Evolutionary conservation across 2,329 filamentous ascomycete genomes (phyloP).

Genomic region (Xylariaceae sp.): DNA sequence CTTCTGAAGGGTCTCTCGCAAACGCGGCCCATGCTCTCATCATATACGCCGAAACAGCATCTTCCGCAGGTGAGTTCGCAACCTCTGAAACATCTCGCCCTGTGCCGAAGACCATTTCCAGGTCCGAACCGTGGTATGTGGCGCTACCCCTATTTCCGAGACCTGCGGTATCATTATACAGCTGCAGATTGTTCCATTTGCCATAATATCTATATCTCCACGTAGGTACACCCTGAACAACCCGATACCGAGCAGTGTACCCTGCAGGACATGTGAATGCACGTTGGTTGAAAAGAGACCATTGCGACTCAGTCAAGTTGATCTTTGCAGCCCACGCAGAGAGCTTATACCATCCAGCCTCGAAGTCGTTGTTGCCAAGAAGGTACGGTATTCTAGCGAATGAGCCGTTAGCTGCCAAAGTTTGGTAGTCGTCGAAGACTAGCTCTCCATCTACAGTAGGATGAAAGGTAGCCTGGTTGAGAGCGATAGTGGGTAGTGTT

Average conservation of each 20-base stretch:
- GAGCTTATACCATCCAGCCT: too few relatives aligned
- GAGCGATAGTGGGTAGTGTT: neutral
- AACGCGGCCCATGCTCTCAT: conserved; percentile 8
- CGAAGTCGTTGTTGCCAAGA: too few relatives aligned
- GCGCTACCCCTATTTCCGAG: conserved; percentile 8
- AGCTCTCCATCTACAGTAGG: too few relatives aligned
- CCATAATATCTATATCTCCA: too few relatives aligned
- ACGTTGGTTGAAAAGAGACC: neutral
- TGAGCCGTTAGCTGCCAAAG: too few relatives aligned
- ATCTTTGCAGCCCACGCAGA: too few relatives aligned
- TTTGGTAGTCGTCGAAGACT: too few relatives aligned
- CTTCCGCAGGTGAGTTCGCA: neutral
- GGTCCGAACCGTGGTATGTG: conserved; percentile 7
- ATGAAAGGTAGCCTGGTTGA: too few relatives aligned
- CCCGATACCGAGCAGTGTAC: neutral
- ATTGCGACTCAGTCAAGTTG: too few relatives aligned
- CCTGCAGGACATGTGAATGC: conserved; percentile 3
- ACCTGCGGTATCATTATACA: conserved; percentile 8
- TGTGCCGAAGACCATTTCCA: conserved; percentile 10
- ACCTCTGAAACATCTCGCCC: conserved; percentile 2
- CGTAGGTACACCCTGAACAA: conserved; percentile 5
- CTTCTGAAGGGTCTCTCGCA: conserved; percentile 5
- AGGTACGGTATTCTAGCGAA: too few relatives aligned
- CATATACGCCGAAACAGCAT: conserved; percentile 2
- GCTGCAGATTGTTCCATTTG: conserved; percentile 8